A percentile compares a stretch with the other conserved stretches of the same genome.
Conservation (phyloP, 2,329 filamentous ascomycete species). For the Fusarium nisikadoi region DNA sequence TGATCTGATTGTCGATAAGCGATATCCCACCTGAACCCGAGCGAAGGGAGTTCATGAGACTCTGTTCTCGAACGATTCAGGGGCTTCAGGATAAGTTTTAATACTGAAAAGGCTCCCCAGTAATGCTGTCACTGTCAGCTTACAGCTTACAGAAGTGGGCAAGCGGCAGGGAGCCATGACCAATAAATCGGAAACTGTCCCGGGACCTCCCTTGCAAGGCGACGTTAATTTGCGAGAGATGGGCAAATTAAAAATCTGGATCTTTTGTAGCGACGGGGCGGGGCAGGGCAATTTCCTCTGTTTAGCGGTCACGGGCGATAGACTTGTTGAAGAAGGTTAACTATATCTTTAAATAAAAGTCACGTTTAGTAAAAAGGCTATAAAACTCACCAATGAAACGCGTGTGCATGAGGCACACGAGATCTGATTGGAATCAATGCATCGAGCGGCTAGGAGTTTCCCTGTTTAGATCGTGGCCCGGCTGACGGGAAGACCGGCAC, state of each 20-base stretch:
- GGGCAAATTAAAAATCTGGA: neutral
- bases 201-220: conserved; percentile 21
- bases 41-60: neutral
- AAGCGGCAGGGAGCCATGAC: neutral
- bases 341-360: neutral
- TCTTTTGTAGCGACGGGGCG: conserved; percentile 5
- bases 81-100: neutral
- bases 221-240: conserved; percentile 14
- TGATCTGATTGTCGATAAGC: conserved; percentile 29
- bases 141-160: neutral
- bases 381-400: neutral
- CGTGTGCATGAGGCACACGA: neutral
- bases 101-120: neutral
- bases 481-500: conserved; percentile 16
- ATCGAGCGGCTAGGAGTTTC: neutral
- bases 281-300: neutral
- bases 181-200: conserved; percentile 28
- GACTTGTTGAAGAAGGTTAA: neutral
- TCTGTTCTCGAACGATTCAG: conserved; percentile 4
- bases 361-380: neutral
- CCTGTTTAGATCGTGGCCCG: neutral
- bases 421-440: neutral
- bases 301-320: neutral
- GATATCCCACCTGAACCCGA: neutral
- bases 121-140: neutral